Percentiles rank a stretch among this genome's conserved stretches.
Conservation (phyloP, 129 eudicot species). For the Chrysanthemum seticuspe region DNA sequence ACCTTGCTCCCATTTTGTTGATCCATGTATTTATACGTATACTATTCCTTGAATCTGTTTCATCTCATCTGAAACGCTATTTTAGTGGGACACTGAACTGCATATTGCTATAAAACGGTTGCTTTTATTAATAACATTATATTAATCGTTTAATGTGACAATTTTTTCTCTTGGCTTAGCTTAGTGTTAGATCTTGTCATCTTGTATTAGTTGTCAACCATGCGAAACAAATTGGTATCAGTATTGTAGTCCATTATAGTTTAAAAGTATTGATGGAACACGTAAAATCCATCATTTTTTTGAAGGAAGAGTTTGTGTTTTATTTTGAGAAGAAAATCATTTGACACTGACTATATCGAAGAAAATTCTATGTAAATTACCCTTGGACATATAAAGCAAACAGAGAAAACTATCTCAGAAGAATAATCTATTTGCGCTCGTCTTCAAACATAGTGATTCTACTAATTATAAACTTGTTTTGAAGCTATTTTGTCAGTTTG, state of each 20-base stretch:
- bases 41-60: background rate
- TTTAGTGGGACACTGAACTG: background rate
- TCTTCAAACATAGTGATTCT: no score
- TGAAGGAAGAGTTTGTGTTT: background rate
- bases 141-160: background rate
- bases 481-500: no score
- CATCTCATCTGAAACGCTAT: background rate
- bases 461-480: no score
- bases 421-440: no score
- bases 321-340: background rate
- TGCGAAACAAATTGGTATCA: background rate
- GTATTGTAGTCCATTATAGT: background rate
- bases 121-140: background rate
- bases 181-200: background rate
- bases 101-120: background rate
- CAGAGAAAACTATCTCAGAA: no score
- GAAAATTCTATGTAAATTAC: background rate
- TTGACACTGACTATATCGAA: background rate
- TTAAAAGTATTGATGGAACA: background rate
- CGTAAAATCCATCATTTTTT: background rate
- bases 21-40: background rate
- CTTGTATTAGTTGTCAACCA: background rate
- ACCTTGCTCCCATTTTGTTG: conserved; percentile 1
- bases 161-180: background rate
- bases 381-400: no score